Evolutionary conservation across 1,284 basidiomycete genomes (phyloP).

Genomic region (Leccinum subfulvum): DNA sequence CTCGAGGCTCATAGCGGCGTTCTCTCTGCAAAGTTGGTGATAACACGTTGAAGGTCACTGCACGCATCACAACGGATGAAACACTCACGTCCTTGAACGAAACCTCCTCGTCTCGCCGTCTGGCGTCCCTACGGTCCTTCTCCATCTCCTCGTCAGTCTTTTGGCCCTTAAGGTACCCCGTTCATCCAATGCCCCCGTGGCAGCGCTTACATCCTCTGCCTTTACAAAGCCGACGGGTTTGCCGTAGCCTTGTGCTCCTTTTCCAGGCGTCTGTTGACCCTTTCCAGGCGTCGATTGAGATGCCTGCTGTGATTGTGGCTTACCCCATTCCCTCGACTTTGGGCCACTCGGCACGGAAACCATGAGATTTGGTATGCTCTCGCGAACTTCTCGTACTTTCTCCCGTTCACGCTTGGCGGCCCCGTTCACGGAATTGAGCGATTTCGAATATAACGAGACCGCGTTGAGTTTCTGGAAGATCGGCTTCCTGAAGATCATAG

Average conservation of each 20-base stretch:
- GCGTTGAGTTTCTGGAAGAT: conserved; percentile 93
- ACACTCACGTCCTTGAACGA: conserved; percentile 80
- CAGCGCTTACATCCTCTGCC: conserved; percentile 47
- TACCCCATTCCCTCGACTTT: conserved; percentile 75
- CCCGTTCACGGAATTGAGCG: conserved; percentile 83
- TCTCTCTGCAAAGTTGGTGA: conserved; percentile 54
- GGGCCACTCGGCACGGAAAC: conserved; percentile 60
- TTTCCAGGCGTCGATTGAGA: conserved; percentile 37
- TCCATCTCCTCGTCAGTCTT: conserved; percentile 88
- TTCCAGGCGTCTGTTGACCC: conserved; percentile 50
- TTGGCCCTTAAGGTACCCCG: conserved; percentile 36
- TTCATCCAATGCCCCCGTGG: conserved; percentile 34
- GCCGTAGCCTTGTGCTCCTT: conserved; percentile 71
- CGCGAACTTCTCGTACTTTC: conserved; percentile 72
- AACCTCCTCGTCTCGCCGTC: conserved; percentile 74
- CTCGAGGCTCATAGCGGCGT: conserved; percentile 52
- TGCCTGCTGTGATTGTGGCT: conserved; percentile 47
- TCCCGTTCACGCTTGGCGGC: conserved; percentile 85
- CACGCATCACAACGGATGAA: neutral
- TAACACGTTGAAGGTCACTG: neutral
- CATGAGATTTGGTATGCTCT: conserved; percentile 45
- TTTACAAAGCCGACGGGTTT: conserved; percentile 82
- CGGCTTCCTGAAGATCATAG: conserved; percentile 91
- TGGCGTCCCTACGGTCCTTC: conserved; percentile 68
- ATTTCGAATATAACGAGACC: conserved; percentile 94